These are phyloP conservation scores for Schwanniomyces vanrijiae DNA, from an alignment of 805 yeast species.

Conservation along the genomic window DNA sequence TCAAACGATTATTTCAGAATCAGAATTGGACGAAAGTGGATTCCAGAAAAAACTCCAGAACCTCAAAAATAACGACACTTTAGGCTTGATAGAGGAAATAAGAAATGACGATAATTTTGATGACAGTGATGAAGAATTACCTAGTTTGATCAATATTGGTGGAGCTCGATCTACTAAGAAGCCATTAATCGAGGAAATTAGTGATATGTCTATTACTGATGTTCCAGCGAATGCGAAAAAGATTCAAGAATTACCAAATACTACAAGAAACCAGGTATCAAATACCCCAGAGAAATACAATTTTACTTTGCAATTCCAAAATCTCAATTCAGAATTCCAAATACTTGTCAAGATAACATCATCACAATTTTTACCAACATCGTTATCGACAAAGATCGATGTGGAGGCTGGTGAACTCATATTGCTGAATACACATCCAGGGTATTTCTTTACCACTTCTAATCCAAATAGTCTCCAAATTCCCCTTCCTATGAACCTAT, in stretches of 20 bases:
- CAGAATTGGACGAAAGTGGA: slow-evolving; percentile 41
- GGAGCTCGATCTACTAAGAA: slow-evolving; percentile 15
- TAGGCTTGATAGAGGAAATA: slow-evolving; percentile 44
- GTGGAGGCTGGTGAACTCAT: slow-evolving; percentile 6
- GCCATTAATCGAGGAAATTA: slow-evolving; percentile 59
- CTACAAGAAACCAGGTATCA: not conserved
- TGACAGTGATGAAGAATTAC: slow-evolving; percentile 22
- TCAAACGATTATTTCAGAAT: slow-evolving; percentile 41
- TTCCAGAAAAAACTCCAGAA: slow-evolving; percentile 36
- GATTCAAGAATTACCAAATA: not conserved
- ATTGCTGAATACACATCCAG: slow-evolving; percentile 12
- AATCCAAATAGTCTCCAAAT: slow-evolving; percentile 5
- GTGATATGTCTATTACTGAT: slow-evolving; percentile 11
- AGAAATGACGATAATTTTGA: slow-evolving; percentile 15
- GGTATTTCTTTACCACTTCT: slow-evolving; percentile 10
- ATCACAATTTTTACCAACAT: slow-evolving; percentile 12
- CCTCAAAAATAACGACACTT: slow-evolving; percentile 40
- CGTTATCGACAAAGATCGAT: slow-evolving; percentile 9
- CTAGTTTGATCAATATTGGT: slow-evolving; percentile 27
- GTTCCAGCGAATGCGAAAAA: not conserved
- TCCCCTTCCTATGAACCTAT: slow-evolving; percentile 7
- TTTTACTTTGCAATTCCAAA: slow-evolving; percentile 4
- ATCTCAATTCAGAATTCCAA: slow-evolving; percentile 1
- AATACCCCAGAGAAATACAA: not conserved
- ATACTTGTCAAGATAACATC: slow-evolving; percentile 17